Conservation (phyloP, 179 eudicot species). For the Kewa caespitosa region DNA sequence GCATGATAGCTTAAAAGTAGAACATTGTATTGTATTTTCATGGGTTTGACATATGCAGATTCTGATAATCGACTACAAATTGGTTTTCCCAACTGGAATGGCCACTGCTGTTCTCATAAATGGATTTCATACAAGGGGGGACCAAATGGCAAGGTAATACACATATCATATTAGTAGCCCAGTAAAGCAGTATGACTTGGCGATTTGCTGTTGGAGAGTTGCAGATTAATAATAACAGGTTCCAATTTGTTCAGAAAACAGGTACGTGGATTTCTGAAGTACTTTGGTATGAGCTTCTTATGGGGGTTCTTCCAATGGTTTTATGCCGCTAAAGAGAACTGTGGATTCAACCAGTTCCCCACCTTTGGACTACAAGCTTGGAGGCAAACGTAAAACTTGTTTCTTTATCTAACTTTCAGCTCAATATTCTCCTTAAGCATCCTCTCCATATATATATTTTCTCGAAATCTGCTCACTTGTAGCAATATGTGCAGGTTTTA, state of each 20-base stretch:
- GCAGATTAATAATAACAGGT: neutral
- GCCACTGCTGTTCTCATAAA: conserved; percentile 88
- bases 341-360: conserved; percentile 83
- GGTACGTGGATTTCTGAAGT: conserved; percentile 57
- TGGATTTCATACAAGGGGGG: conserved; percentile 66
- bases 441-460: no score
- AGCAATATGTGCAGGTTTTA: conserved; percentile 49
- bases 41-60: conserved; percentile 34
- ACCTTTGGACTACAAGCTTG: conserved; percentile 77
- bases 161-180: neutral
- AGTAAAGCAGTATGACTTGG: no score
- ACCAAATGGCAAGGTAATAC: conserved; percentile 61
- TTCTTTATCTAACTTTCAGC: neutral
- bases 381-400: conserved; percentile 43
- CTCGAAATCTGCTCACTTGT: no score
- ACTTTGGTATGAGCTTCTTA: conserved; percentile 65
- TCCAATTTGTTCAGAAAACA: conserved; percentile 52
- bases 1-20: no score
- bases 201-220: neutral
- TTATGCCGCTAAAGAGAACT: conserved; percentile 54
- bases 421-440: no score
- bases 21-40: no score
- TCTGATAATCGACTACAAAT: conserved; percentile 69
- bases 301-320: conserved; percentile 96
- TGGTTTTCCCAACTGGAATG: conserved; percentile 77